A percentile compares a stretch with the other conserved stretches of the same genome.
Conservation (phyloP, 495 filamentous ascomycete genomes). For the Penicillium herquei region DNA sequence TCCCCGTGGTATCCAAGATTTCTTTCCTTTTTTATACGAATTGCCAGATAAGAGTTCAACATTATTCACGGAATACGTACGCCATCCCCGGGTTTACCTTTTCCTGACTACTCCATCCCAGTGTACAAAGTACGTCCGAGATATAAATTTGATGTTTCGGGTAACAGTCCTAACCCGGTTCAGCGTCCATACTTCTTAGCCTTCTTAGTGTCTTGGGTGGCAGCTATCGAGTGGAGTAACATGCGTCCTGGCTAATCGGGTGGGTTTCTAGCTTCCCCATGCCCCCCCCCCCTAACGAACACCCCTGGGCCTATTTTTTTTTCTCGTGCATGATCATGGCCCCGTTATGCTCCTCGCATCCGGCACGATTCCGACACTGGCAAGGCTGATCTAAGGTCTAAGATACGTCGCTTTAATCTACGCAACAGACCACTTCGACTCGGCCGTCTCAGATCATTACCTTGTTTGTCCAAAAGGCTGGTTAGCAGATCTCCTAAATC, state of each 20-base stretch:
- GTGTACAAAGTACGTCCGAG: background rate
- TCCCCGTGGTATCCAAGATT: background rate
- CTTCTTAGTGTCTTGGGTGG: conserved; percentile 27
- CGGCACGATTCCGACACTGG: conserved; percentile 17
- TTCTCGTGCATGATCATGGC: conserved; percentile 10
- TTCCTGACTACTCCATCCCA: background rate
- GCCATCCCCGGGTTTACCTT: background rate
- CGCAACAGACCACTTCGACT: conserved; percentile 1
- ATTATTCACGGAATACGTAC: background rate
- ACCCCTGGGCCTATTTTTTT: conserved; percentile 28
- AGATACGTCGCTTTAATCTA: conserved; percentile 8
- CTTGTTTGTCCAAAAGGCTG: conserved; percentile 16
- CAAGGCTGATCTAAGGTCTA: conserved; percentile 29
- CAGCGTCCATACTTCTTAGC: conserved; percentile 3
- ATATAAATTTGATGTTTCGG: conserved; percentile 2
- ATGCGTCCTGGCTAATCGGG: conserved; percentile 36
- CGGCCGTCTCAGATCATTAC: conserved; percentile 22
- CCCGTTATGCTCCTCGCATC: conserved; percentile 25
- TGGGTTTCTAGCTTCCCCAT: conserved; percentile 37
- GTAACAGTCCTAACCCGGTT: background rate
- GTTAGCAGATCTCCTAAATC: conserved; percentile 10
- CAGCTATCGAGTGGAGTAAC: conserved; percentile 35
- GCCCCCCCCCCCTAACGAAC: conserved; percentile 34
- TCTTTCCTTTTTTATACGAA: background rate
- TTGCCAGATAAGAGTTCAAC: background rate